Conservation (phyloP, 805 yeast genomes). For the Kuraishia cidri region DNA sequence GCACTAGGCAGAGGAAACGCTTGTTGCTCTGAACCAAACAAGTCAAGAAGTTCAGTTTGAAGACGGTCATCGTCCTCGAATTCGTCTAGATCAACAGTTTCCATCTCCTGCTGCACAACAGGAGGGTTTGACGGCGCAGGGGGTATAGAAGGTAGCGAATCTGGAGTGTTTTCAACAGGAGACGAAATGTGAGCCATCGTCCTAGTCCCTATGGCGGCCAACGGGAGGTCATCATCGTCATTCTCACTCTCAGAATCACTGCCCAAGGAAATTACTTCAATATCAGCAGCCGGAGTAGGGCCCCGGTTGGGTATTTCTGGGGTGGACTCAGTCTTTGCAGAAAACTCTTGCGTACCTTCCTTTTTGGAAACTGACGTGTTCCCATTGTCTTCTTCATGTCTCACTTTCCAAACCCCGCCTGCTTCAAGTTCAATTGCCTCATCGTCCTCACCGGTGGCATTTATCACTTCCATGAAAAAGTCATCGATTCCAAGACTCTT, state of each 20-base stretch:
- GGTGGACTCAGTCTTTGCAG: background rate
- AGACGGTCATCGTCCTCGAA: no score
- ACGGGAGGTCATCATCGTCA: constrained; percentile 29
- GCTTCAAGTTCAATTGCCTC: constrained; percentile 59
- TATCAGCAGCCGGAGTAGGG: constrained; percentile 15
- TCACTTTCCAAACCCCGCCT: constrained; percentile 67
- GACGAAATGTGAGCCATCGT: no score
- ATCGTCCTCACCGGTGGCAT: constrained; percentile 39
- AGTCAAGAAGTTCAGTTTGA: no score
- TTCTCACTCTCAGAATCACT: constrained; percentile 24
- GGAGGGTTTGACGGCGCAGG: no score
- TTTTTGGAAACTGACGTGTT: constrained; percentile 4
- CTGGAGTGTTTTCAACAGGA: no score
- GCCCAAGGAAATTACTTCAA: constrained; percentile 39
- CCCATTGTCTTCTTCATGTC: constrained; percentile 8
- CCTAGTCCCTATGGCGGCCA: no score
- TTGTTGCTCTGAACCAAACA: no score
- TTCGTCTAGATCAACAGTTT: no score
- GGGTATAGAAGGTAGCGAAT: no score
- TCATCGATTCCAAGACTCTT: constrained; percentile 67
- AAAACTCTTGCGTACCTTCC: constrained; percentile 6
- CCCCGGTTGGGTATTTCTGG: background rate
- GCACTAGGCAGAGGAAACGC: no score
- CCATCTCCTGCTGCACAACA: no score
- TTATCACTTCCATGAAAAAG: constrained; percentile 55